Evolutionary conservation across 1,284 basidiomycete genomes (phyloP).

Genomic region (Apiotrichum brassicae): DNA sequence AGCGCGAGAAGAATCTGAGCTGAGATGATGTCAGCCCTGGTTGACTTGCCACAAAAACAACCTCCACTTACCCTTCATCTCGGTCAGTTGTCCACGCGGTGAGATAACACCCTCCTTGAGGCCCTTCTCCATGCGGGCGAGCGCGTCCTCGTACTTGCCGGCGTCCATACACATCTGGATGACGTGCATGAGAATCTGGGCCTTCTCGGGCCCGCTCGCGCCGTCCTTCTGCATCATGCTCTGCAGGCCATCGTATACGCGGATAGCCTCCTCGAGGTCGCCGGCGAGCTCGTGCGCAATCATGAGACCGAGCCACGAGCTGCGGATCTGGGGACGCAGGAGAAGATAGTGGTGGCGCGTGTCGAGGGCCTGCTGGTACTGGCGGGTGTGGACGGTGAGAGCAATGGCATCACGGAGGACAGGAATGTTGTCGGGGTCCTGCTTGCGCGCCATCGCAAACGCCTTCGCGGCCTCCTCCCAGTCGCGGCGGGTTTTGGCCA

Average conservation of each 20-base stretch:
- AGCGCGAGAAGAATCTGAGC: slow-evolving; percentile 58
- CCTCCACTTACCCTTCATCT: slow-evolving; percentile 57
- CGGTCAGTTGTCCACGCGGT: slow-evolving; percentile 64
- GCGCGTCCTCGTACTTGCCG: slow-evolving; percentile 50
- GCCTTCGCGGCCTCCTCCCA: slow-evolving; percentile 53
- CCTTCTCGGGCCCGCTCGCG: slow-evolving; percentile 57
- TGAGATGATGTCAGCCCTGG: slow-evolving; percentile 4
- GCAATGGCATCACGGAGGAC: slow-evolving; percentile 86
- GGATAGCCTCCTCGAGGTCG: slow-evolving; percentile 64
- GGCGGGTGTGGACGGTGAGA: slow-evolving; percentile 82
- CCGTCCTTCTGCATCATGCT: slow-evolving; percentile 55
- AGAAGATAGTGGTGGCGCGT: slow-evolving; percentile 74
- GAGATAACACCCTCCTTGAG: slow-evolving; percentile 62
- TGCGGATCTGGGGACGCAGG: slow-evolving; percentile 73
- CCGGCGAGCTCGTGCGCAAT: slow-evolving; percentile 82
- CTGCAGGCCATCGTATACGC: slow-evolving; percentile 61
- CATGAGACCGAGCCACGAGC: slow-evolving; percentile 85
- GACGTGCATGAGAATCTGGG: slow-evolving; percentile 78
- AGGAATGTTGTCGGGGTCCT: slow-evolving; percentile 94
- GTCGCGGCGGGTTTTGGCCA: slow-evolving; percentile 62
- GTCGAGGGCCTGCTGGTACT: slow-evolving; percentile 72
- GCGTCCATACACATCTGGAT: slow-evolving; percentile 70
- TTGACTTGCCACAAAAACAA: slow-evolving; percentile 8
- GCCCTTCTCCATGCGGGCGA: slow-evolving; percentile 61
- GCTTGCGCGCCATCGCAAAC: slow-evolving; percentile 63